Percentiles rank a stretch among this genome's conserved stretches.
phyloP scores from a whole-genome alignment of 176 grass and related monocot genomes.

The Triticum timopheevii region DNA sequence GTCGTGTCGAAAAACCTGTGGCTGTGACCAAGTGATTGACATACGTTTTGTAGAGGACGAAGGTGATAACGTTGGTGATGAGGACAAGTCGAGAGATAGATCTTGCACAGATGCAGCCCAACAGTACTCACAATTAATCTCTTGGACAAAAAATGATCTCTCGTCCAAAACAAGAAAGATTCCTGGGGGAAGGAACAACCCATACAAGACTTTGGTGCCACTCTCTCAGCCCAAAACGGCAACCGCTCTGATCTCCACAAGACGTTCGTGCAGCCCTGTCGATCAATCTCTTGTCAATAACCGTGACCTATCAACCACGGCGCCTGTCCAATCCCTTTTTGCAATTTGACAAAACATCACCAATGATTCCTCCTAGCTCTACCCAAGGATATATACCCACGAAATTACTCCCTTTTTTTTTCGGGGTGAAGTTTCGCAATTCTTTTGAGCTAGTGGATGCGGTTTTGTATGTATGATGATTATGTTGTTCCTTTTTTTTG shows the following conservation, averaged over 20 bases:
- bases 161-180: constrained; percentile 34
- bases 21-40: constrained; percentile 1
- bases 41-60: background rate
- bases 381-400: background rate
- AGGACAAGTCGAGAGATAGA: constrained; percentile 22
- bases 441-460: background rate
- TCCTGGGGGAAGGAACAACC: constrained; percentile 24
- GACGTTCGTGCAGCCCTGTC: constrained; percentile 27
- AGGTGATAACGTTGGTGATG: constrained; percentile 32
- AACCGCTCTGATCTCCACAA: constrained; percentile 32
- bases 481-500: background rate
- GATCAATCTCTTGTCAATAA: constrained; percentile 16
- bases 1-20: background rate
- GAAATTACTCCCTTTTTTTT: background rate
- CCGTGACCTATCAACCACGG: constrained; percentile 39
- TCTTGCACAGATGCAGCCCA: constrained; percentile 25
- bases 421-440: background rate
- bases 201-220: constrained; percentile 16
- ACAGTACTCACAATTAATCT: constrained; percentile 19
- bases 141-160: background rate
- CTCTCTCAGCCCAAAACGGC: constrained; percentile 15
- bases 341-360: constrained; percentile 40
- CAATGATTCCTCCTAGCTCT: background rate
- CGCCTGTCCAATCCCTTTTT: constrained; percentile 30
- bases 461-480: background rate